phyloP scores from a whole-genome alignment of 345 rosid genomes.

The Gossypium longicalyx region DNA sequence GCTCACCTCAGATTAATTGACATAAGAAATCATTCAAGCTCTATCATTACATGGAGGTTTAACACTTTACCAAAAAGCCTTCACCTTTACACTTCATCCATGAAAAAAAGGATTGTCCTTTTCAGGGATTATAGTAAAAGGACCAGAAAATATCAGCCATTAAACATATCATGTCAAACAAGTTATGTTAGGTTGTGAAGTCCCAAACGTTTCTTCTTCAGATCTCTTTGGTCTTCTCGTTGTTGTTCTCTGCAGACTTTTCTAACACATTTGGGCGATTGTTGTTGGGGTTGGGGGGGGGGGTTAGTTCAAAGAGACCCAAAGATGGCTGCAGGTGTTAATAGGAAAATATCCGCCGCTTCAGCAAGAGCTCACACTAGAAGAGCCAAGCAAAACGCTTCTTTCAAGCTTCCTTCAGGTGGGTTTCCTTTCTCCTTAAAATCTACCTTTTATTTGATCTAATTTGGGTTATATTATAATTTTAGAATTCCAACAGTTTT shows the following conservation, averaged over 20 bases:
- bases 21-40: too few species aligned
- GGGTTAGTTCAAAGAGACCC: background rate
- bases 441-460: background rate
- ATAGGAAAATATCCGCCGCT: slow-evolving; percentile 53
- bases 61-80: too few species aligned
- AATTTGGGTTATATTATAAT: background rate
- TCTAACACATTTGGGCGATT: background rate
- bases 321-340: slow-evolving; percentile 41
- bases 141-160: too few species aligned
- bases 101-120: too few species aligned
- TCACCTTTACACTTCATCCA: too few species aligned
- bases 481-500: background rate
- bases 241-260: background rate
- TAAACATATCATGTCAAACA: too few species aligned
- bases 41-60: too few species aligned
- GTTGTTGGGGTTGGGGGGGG: background rate
- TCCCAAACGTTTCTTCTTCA: background rate
- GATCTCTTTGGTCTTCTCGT: background rate
- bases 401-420: slow-evolving; percentile 41
- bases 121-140: too few species aligned
- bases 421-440: slow-evolving; percentile 3
- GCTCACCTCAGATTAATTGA: too few species aligned
- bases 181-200: background rate
- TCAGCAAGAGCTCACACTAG: slow-evolving; percentile 58
- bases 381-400: slow-evolving; percentile 33